Evolutionary conservation across 1,284 basidiomycete species (phyloP), one percentile per base, ranked within the genome.

Genomic region (Chiua sp.): DNA sequence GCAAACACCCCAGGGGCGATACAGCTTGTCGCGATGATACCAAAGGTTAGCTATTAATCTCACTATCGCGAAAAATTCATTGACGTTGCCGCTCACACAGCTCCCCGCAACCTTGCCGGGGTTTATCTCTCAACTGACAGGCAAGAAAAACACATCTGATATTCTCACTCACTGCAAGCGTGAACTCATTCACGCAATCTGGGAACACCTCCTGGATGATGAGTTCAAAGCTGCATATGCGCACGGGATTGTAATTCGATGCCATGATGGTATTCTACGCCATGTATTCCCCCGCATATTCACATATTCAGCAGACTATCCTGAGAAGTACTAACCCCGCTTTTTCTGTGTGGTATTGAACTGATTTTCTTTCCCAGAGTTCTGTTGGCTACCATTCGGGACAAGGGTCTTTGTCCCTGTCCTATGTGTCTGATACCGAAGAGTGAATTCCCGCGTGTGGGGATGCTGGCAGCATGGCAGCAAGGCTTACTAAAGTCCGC

Each of bases 331-430:
- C 35, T 3, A 3, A 15, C 15, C 15, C 35, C 10, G 18, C 13
- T 44, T 32, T 32, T 10, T 32, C 10, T 32, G n/a, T n/a, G n/a
- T n/a, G n/a, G n/a, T n/a, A n/a, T n/a, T n/a, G n/a, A n/a, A 6
- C 30, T 32, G 30, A 32, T 10, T 32, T 32, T 32, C 10, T 4
- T 32, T 10, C 10, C 6, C 10, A 32, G 76, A 59, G 65, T 75
- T 12, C 62, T 78, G 20, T 55, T 79, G 12, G 74, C 75, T 3
- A 72, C 69, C 0, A 75, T 80, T 8, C 57, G 64, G 0, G 65
- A 76, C 59, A 63, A 71, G 20, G 76, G 72, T 0, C 10, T 56
- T 3, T 76, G 69, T 49, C 75, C 75, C 3, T 80, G 77, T 55
- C 76, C 77, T 7, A 63, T 68, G 0, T 80, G 76, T 55, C 51